Base-by-base conservation (phyloP, 106 monocot species). In the Xerophyta viscosa region DNA sequence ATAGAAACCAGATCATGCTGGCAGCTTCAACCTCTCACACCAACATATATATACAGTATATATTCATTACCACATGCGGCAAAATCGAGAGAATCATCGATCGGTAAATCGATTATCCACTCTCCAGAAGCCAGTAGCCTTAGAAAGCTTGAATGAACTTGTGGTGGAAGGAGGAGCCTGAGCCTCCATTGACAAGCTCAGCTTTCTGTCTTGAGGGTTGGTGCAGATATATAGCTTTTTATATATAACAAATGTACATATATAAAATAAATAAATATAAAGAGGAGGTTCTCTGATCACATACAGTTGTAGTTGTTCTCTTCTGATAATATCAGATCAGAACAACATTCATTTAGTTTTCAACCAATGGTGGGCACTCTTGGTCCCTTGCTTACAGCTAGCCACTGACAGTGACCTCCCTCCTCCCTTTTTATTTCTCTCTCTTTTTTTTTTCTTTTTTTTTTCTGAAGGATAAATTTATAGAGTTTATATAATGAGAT, bases 21-120 rank as follows among this genome's bases (percentile, higher is more conserved):
- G 64, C 64, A 65, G 64, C 64, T 65, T 65, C 64, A 65, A 65
- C 27, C 64, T 42, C 63, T 65, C 64, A 65, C 53, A 65, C 50
- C 64, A 65, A 65, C 64, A 65, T 44, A 65, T 7, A 19, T 21
- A 21, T n/a, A n/a, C n/a, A n/a, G n/a, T n/a, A n/a, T n/a, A n/a
- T n/a, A n/a, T n/a, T n/a, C n/a, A n/a, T n/a, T n/a, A n/a, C n/a
- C n/a, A n/a, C n/a, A n/a, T n/a, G n/a, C n/a, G n/a, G n/a, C n/a
- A 64, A 6, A 25, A 4, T 24, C 14, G 14, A 26, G 12, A 50
- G 27, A 21, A 50, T 26, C 7, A 33, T 10, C 10, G 33, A 33
- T 33, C 10, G 33, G 33, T 10, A 33, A 10, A 5, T 6, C 33
- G 10, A 6, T 6, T 33, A 33, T 6, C 5, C 33, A 33, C 10